A percentile compares a stretch with the other conserved stretches of the same genome.
Evolutionary conservation across 495 filamentous ascomycete genomes (phyloP).

Genomic region (Penicillium bovifimosum): DNA sequence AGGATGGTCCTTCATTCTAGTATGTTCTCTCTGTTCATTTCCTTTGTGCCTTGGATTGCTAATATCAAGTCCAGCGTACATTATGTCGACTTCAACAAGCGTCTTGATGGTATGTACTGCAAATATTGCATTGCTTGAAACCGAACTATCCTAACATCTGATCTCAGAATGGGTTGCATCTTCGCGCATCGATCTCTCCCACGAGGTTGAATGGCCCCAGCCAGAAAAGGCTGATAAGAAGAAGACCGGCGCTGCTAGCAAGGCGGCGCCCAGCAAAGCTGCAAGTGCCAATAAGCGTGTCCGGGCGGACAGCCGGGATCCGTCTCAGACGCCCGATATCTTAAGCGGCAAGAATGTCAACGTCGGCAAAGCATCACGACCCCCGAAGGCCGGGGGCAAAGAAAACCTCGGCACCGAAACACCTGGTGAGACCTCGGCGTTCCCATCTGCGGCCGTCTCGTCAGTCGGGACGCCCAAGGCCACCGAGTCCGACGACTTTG

Average conservation of each 20-base stretch:
- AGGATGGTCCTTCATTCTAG: conserved; percentile 82
- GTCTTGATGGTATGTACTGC: conserved; percentile 61
- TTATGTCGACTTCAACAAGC: conserved; percentile 99
- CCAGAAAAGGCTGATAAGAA: conserved; percentile 68
- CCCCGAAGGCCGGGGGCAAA: conserved; percentile 57
- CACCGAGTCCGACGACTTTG: conserved; percentile 53
- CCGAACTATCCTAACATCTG: conserved; percentile 14
- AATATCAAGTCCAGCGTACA: conserved; percentile 58
- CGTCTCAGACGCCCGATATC: conserved; percentile 53
- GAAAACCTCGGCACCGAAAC: conserved; percentile 49
- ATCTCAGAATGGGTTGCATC: conserved; percentile 78
- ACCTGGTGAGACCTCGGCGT: conserved; percentile 30
- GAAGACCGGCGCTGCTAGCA: conserved; percentile 43
- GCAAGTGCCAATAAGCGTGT: conserved; percentile 39
- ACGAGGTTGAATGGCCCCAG: conserved; percentile 72
- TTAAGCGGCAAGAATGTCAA: conserved; percentile 47
- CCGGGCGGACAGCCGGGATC: conserved; percentile 49
- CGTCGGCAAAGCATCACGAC: conserved; percentile 42
- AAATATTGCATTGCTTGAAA: not conserved
- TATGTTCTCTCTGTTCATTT: conserved; percentile 24
- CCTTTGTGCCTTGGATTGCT: conserved; percentile 7
- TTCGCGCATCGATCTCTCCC: conserved; percentile 71
- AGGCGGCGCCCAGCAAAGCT: conserved; percentile 44
- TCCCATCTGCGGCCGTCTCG: conserved; percentile 47
- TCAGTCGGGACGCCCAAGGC: conserved; percentile 49